These are phyloP conservation scores for Gloeophyllum trabeum DNA, from an alignment of 768 basidiomycete genomes.

Conservation along the genomic window DNA sequence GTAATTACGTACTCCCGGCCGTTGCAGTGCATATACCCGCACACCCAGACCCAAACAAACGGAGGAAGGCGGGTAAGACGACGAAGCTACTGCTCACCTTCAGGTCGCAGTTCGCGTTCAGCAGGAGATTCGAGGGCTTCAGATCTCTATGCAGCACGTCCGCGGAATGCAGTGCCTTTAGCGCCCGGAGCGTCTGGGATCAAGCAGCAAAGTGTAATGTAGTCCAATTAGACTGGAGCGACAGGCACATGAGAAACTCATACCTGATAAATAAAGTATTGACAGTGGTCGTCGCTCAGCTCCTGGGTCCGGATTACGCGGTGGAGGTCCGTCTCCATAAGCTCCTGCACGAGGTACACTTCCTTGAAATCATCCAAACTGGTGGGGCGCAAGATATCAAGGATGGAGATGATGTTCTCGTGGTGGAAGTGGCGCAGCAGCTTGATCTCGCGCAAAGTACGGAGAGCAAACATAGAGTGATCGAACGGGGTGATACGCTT, in stretches of 20 bases:
- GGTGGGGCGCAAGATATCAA: slow-evolving; percentile 84
- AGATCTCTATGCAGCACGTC: slow-evolving; percentile 94
- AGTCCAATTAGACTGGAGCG: slow-evolving; percentile 3
- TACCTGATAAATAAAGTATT: slow-evolving; percentile 97
- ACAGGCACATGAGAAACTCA: slow-evolving; percentile 10
- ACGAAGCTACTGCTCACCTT: slow-evolving; percentile 44
- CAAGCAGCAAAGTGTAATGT: background rate
- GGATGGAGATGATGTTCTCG: slow-evolving; percentile 88
- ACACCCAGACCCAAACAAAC: too few species aligned
- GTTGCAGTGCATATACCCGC: too few species aligned
- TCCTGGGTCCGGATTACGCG: slow-evolving; percentile 94
- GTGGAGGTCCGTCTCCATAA: slow-evolving; percentile 94
- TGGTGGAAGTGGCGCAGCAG: slow-evolving; percentile 80
- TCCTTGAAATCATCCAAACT: slow-evolving; percentile 71
- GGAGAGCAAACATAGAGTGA: slow-evolving; percentile 89
- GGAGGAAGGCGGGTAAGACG: background rate
- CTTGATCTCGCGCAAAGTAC: slow-evolving; percentile 91
- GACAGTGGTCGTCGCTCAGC: slow-evolving; percentile 88
- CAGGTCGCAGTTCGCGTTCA: slow-evolving; percentile 95
- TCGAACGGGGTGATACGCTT: slow-evolving; percentile 96
- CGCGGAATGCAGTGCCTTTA: slow-evolving; percentile 92
- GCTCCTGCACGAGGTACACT: slow-evolving; percentile 65
- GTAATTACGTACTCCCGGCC: background rate
- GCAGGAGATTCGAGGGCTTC: slow-evolving; percentile 89
- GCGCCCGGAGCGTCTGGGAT: slow-evolving; percentile 68